A percentile compares a stretch with the other conserved stretches of the same genome.
Conservation (phyloP, 1,284 basidiomycete genomes). For the Coniophora puteana region DNA sequence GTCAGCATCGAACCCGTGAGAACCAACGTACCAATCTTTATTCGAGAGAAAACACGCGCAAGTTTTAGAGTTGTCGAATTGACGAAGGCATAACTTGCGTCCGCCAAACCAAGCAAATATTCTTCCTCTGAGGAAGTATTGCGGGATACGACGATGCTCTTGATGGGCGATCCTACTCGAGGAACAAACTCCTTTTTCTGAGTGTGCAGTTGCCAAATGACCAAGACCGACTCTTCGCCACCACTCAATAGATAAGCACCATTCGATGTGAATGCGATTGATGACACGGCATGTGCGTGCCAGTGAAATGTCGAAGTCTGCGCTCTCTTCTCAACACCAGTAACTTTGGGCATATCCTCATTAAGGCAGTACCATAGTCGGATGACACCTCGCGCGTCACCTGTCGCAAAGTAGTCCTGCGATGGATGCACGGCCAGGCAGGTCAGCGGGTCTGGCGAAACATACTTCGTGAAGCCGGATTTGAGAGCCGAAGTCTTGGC, state of each 20-base stretch:
- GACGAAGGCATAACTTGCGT: slow-evolving; percentile 82
- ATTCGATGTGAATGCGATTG: slow-evolving; percentile 84
- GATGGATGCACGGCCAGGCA: slow-evolving; percentile 87
- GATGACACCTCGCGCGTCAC: slow-evolving; percentile 83
- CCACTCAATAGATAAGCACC: slow-evolving; percentile 94
- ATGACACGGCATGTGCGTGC: slow-evolving; percentile 96
- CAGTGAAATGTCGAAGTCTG: slow-evolving; percentile 91
- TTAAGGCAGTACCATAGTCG: slow-evolving; percentile 91
- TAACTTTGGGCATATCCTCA: slow-evolving; percentile 47
- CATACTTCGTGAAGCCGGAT: slow-evolving; percentile 82
- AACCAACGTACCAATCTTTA: slow-evolving; percentile 66
- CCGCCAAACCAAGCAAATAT: slow-evolving; percentile 80
- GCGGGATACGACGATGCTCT: slow-evolving; percentile 61
- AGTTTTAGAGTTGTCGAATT: slow-evolving; percentile 71
- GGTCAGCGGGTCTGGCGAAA: slow-evolving; percentile 77
- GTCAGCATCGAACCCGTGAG: neutral
- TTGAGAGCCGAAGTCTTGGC: slow-evolving; percentile 52
- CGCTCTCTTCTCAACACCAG: slow-evolving; percentile 66
- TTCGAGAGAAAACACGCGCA: slow-evolving; percentile 72
- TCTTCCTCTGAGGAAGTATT: slow-evolving; percentile 67
- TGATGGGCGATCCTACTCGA: slow-evolving; percentile 85
- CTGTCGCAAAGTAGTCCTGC: slow-evolving; percentile 94
- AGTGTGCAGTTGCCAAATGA: slow-evolving; percentile 91
- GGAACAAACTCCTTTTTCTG: slow-evolving; percentile 91
- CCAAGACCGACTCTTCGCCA: slow-evolving; percentile 93